Evolutionary conservation across 139 green algal genomes (phyloP), one percentile per base, ranked within the genome.

Genomic region (Micractinium sp.): DNA sequence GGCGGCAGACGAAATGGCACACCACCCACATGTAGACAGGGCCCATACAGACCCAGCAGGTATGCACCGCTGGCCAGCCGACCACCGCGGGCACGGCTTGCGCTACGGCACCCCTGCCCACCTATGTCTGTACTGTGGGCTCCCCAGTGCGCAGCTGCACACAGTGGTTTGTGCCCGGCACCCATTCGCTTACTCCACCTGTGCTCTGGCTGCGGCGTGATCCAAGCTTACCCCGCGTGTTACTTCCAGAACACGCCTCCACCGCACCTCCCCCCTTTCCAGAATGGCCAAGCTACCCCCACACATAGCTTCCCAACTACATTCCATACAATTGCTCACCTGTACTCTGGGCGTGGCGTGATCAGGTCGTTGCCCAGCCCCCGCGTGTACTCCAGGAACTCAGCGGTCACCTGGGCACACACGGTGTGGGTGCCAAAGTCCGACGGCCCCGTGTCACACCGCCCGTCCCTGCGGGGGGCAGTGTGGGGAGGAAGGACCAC

Each of bases 351-450:
- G 74, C 74, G 74, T 9, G 74, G 35, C 29, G 74, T 81, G 74
- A 81, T 31, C 7, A 81, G 35, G 74, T 81, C 74, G 74, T 81
- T 81, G 74, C 74, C 74, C 74, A 53, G 74, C 35, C 23, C 15
- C 74, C 41, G 74, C 14, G 74, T 81, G 74, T 81, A 81, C 35
- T 81, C 15, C 29, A 81, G 74, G 15, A 81, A 81, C 18, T 41
- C 74, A 9, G 23, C 7, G 3, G 74, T 53, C 35, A 81, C 74
- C 35, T 47, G 9, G 18, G 74, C 74, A 7, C 74, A 81, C 74
- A 81, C 74, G 35, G 74, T 81, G 74, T 81, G 74, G 16, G 74
- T 81, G 74, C 74, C 74, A 81, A 41, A 81, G 74, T 81, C 74
- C 18, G 35, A 53, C 33, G 74, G 74, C 5, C 74, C 74, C 16